These are phyloP conservation scores for Penicillium sp. DNA, from an alignment of 2,329 filamentous ascomycete species.

Conservation along the genomic window DNA sequence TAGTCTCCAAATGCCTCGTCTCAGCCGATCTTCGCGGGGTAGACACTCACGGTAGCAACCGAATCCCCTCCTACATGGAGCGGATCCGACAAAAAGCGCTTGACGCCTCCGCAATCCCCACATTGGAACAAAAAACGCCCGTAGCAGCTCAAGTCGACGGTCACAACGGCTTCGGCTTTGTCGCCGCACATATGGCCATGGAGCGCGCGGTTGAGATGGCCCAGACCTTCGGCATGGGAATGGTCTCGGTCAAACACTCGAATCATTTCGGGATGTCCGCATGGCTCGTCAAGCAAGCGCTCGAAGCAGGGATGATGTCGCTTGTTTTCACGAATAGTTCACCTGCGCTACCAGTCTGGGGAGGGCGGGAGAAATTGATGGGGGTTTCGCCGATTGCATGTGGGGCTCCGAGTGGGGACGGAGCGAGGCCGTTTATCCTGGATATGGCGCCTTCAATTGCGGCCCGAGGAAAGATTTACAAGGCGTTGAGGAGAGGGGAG, in stretches of 20 bases:
- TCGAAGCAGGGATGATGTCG: constrained; percentile 70
- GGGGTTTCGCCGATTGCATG: constrained; percentile 73
- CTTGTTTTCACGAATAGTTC: constrained; percentile 72
- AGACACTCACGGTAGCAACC: constrained; percentile 76
- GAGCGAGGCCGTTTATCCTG: constrained; percentile 57
- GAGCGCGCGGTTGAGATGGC: constrained; percentile 67
- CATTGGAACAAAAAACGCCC: constrained; percentile 64
- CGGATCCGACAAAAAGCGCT: constrained; percentile 71
- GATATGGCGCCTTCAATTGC: constrained; percentile 51
- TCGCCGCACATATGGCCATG: constrained; percentile 69
- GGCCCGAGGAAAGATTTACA: constrained; percentile 49
- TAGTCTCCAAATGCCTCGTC: constrained; percentile 68
- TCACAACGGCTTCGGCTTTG: constrained; percentile 73
- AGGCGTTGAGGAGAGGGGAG: constrained; percentile 44
- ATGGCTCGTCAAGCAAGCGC: constrained; percentile 75
- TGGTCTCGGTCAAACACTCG: constrained; percentile 73
- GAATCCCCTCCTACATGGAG: constrained; percentile 75
- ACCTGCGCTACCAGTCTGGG: constrained; percentile 71
- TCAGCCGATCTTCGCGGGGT: constrained; percentile 73
- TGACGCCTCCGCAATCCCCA: constrained; percentile 60
- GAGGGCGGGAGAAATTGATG: constrained; percentile 67
- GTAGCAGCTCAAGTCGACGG: constrained; percentile 69
- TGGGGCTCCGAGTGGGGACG: constrained; percentile 66
- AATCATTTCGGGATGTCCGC: constrained; percentile 86
- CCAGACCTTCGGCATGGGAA: constrained; percentile 66